Conservation (phyloP, 768 basidiomycete genomes). For the Mycena venus region DNA sequence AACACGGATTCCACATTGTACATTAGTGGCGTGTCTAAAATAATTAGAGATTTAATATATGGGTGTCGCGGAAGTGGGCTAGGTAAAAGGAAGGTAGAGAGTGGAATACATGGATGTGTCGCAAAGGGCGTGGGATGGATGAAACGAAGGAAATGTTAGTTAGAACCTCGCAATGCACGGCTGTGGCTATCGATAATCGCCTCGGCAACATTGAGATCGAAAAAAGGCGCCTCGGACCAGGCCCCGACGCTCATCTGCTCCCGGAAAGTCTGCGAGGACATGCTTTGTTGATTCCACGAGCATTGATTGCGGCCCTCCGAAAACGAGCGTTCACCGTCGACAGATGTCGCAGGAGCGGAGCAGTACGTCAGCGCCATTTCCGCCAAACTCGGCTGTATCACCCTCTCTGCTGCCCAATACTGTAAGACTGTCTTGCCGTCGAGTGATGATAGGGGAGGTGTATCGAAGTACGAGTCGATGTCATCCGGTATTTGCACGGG, state of each 20-base stretch:
- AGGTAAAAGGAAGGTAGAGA: not conserved
- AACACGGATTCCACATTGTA: not conserved
- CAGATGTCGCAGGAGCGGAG: conserved; percentile 23
- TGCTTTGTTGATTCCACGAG: conserved; percentile 24
- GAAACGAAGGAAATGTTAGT: not conserved
- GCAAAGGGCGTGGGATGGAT: not conserved
- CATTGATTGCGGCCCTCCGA: conserved; percentile 28
- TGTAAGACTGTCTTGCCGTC: conserved; percentile 16
- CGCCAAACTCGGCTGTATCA: conserved; percentile 3
- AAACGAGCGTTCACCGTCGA: conserved; percentile 25
- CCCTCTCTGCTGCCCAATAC: conserved; percentile 12
- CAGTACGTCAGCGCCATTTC: conserved; percentile 22
- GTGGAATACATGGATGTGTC: not conserved
- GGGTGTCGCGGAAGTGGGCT: not conserved
- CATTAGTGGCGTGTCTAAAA: conserved; percentile 3
- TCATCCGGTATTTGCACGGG: conserved; percentile 2
- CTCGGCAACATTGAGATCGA: conserved; percentile 13
- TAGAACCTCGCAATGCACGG: not conserved
- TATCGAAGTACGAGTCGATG: conserved; percentile 11
- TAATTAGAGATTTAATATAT: not conserved
- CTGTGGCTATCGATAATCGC: not conserved
- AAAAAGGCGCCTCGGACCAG: conserved; percentile 22
- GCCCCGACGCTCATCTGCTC: conserved; percentile 28
- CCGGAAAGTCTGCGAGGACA: conserved; percentile 29
- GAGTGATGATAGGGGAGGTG: not conserved